A percentile compares a stretch with the other conserved stretches of the same genome.
Conservation (phyloP, 352 stramenopile species). For the Globisporangium cystogenes region DNA sequence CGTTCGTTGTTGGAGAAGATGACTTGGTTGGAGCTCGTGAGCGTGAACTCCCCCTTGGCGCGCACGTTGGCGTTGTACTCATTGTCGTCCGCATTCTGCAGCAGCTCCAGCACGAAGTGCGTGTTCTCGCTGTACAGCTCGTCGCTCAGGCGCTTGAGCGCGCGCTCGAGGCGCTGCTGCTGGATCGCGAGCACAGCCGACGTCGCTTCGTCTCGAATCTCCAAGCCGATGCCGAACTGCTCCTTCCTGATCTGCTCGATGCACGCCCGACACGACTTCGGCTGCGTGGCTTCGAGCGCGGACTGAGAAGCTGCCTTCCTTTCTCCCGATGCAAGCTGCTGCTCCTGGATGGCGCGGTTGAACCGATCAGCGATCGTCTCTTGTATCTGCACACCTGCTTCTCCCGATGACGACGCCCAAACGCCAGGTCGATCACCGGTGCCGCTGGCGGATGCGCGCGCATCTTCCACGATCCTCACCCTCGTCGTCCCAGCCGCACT, state of each 20-base stretch:
- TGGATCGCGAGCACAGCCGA: conserved; percentile 59
- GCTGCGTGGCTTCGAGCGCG: background rate
- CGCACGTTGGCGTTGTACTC: conserved; percentile 33
- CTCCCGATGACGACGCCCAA: background rate
- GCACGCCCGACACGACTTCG: conserved; percentile 36
- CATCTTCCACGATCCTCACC: background rate
- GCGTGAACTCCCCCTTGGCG: conserved; percentile 54
- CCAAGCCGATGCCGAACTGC: conserved; percentile 75
- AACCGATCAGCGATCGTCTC: conserved; percentile 11
- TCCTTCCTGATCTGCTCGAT: conserved; percentile 60
- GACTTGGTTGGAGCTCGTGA: conserved; percentile 42
- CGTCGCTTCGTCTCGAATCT: conserved; percentile 54
- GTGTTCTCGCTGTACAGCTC: conserved; percentile 85
- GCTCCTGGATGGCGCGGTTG: conserved; percentile 2
- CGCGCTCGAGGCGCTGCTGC: conserved; percentile 71
- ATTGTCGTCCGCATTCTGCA: conserved; percentile 89
- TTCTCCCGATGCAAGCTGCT: background rate
- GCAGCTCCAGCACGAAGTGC: conserved; percentile 85
- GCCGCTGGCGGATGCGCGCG: background rate
- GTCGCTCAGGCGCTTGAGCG: conserved; percentile 81
- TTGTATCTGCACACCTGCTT: background rate
- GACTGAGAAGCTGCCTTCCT: background rate
- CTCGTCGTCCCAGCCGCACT: background rate
- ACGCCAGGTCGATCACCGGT: background rate
- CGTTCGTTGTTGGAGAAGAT: conserved; percentile 85